Evolutionary conservation across 202 grass and related monocot genomes (phyloP).

Genomic region (Tripidium arundinaceum): DNA sequence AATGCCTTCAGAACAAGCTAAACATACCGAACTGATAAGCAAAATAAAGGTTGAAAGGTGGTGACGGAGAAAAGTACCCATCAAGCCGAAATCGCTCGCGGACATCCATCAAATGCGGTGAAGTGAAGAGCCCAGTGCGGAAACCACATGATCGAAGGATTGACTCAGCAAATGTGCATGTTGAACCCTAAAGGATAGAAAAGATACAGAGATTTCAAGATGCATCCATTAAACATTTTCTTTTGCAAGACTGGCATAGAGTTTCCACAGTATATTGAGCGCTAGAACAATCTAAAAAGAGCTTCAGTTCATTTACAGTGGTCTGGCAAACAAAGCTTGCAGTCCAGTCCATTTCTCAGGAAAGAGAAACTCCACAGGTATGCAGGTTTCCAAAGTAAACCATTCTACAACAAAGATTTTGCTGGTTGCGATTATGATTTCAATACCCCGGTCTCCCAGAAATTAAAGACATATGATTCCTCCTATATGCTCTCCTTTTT

Average conservation of each 20-base stretch:
- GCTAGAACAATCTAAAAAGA: constrained; percentile 24
- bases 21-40: constrained; percentile 4
- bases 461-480: not conserved
- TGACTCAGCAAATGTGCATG: constrained; percentile 82
- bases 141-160: constrained; percentile 93
- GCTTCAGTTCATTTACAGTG: constrained; percentile 8
- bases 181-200: constrained; percentile 66
- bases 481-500: not conserved
- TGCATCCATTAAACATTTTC: not conserved
- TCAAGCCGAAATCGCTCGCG: constrained; percentile 70
- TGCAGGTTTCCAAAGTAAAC: constrained; percentile 5
- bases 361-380: not conserved
- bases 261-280: not conserved
- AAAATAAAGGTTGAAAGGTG: not conserved
- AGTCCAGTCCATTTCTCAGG: not conserved
- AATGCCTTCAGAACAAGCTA: constrained; percentile 1
- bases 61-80: constrained; percentile 53
- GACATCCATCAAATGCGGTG: constrained; percentile 88
- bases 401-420: not conserved
- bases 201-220: not conserved
- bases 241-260: not conserved
- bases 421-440: not conserved
- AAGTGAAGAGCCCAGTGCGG: constrained; percentile 83
- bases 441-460: not conserved
- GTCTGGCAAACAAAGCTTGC: not conserved